Evolutionary conservation across 2,329 filamentous ascomycete species (phyloP), one percentile per base, ranked within the genome.

Genomic region (Ascochyta rabiei): DNA sequence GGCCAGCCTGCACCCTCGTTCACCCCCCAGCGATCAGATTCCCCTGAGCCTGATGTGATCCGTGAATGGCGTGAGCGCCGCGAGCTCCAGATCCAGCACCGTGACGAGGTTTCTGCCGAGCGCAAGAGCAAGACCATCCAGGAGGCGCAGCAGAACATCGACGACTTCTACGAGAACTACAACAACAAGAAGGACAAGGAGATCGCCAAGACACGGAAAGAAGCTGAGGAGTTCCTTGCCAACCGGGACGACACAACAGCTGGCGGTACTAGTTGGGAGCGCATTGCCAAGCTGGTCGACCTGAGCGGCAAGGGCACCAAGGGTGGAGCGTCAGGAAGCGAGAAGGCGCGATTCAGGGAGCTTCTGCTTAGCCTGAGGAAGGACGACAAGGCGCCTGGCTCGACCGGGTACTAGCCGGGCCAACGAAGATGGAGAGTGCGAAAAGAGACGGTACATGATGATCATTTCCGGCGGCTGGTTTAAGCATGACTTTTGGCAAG

Each of bases 81-180:
- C 62, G 90, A 96, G 70, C 86, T 89, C 34, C 86, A 88, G 71
- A 89, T 96, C 63, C 82, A 88, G 67, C 92, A 93, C 77, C 90
- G 93, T 69, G 88, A 91, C 62, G 88, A 96, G 76, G 86, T 93
- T 63, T 93, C 93, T 49, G 86, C 87, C 37, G 82, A 86, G 62
- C 91, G 93, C 79, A 95, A 95, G 75, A 85, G 86, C 60, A 88
- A 93, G 75, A 97, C 92, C 1, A 80, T 97, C 72, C 87, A 91
- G 75, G 91, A 95, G 66, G 95, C 95, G 10, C 91, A 92, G 72
- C 85, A 93, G 74, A 95, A 96, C 76, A 96, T 99, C 62, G 95
- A 99, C 75, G 95, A 97, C 75, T 99, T 98, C 80, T 99, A 99
- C 82, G 93, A 97, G 73, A 97, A 96, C 79, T 99, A 99, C 82